Base-by-base conservation (phyloP, 2,329 filamentous ascomycete species). In the Botryotinia narcissicola region DNA sequence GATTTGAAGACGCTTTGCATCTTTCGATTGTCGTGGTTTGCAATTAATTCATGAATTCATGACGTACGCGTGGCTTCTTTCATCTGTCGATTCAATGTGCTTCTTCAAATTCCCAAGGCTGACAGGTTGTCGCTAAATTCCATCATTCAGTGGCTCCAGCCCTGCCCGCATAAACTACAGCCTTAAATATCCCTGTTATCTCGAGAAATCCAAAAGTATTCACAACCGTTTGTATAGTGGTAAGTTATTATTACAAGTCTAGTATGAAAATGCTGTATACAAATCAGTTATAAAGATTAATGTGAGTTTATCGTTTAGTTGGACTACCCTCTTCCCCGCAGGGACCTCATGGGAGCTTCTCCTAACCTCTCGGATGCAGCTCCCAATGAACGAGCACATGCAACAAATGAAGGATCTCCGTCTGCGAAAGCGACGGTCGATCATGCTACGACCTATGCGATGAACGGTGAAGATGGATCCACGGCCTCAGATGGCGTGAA, bases 291-390 rank as follows among this genome's bases (percentile, higher is more conserved):
- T 14, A 48, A 20, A 25, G 25, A 35, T 69, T 73, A 48, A 69
- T 59, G 63, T 48, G 63, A 48, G 20, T 69, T 59, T 51, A n/a
- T 42, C 16, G 68, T 60, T 29, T 51, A 60, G 62, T 46, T 40
- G 22, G 48, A 25, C 20, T 7, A 64, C 57, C 37, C 44, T 48
- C 22, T 51, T 46, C 59, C 63, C 40, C 51, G 48, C 51, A 59
- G 73, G 71, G 71, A 74, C 73, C 75, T 75, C 70, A 78, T 79
- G 77, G 74, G 77, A 76, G 64, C 44, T 75, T 74, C 74, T 64
- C 61, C 66, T 46, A 37, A 73, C 44, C 22, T 63, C 66, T 75
- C 71, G 44, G 74, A 51, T 62, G 57, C 69, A 66, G 32, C 64
- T 74, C 71, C 51, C 51, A 46, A 76, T 76, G 76, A 74, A 46